Evolutionary conservation across 192 early-diverging fungal species (phyloP).

Genomic region (Coemansia sp.): DNA sequence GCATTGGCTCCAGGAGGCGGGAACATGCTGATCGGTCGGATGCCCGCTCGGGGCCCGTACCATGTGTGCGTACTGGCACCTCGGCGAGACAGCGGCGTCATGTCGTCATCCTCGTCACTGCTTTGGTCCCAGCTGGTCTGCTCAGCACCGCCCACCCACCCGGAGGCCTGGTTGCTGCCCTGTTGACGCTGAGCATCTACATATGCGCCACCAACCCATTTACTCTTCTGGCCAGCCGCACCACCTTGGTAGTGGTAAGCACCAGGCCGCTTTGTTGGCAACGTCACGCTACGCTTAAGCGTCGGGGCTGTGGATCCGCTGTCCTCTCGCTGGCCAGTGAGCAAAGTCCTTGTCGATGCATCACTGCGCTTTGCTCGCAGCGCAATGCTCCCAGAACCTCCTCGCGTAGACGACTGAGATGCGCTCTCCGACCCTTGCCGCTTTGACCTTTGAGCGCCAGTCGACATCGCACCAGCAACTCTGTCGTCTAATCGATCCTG

Average conservation of each 20-base stretch:
- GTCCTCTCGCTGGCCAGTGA: constrained; percentile 33
- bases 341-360: constrained; percentile 30
- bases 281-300: constrained; percentile 52
- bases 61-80: constrained; percentile 43
- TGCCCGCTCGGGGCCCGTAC: constrained; percentile 41
- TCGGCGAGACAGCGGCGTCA: constrained; percentile 21
- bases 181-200: constrained; percentile 11
- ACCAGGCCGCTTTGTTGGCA: constrained; percentile 37
- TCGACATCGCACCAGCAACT: background rate
- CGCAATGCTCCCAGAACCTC: constrained; percentile 22
- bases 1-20: constrained; percentile 28
- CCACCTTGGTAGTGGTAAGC: constrained; percentile 8
- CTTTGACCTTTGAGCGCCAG: background rate
- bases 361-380: constrained; percentile 36
- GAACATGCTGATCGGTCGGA: constrained; percentile 51
- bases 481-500: background rate
- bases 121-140: constrained; percentile 49
- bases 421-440: background rate
- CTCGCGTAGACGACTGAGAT: background rate
- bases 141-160: constrained; percentile 28
- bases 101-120: constrained; percentile 29
- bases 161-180: constrained; percentile 21
- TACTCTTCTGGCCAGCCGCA: constrained; percentile 25
- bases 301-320: constrained; percentile 1
- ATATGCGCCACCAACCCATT: constrained; percentile 41